A percentile compares a stretch with the other conserved stretches of the same genome.
phyloP scores from a whole-genome alignment of 192 early-diverging fungal species.

The Coemansia sp. region DNA sequence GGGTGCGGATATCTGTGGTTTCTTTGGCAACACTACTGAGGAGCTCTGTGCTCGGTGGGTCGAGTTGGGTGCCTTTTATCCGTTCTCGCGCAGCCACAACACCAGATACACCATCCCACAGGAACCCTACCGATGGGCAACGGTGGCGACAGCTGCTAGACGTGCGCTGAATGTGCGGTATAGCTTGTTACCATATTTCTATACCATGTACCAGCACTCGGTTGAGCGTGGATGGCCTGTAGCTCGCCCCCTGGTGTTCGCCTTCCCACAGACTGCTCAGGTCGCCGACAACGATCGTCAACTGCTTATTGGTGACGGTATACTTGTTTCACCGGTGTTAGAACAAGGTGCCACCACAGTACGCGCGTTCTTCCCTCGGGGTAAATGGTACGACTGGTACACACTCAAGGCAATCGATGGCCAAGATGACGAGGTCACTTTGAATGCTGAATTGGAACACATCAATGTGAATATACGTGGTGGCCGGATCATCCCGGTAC shows the following conservation, averaged over 20 bases:
- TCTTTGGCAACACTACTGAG: conserved; percentile 56
- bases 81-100: conserved; percentile 66
- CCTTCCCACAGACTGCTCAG: conserved; percentile 35
- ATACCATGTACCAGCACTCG: conserved; percentile 53
- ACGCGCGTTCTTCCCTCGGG: conserved; percentile 58
- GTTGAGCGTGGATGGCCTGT: conserved; percentile 54
- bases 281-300: conserved; percentile 54
- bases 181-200: conserved; percentile 59
- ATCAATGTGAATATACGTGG: conserved; percentile 62
- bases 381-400: conserved; percentile 63
- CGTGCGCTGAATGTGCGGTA: conserved; percentile 58
- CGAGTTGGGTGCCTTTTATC: conserved; percentile 60
- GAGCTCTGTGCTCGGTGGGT: conserved; percentile 66
- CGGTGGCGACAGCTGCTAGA: conserved; percentile 55
- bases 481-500: conserved; percentile 55
- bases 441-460: conserved; percentile 53
- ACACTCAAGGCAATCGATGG: conserved; percentile 17
- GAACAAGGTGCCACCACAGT: conserved; percentile 49
- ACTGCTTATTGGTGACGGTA: conserved; percentile 55
- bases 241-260: conserved; percentile 55
- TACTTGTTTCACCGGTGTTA: conserved; percentile 63
- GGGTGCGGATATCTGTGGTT: conserved; percentile 72
- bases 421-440: conserved; percentile 18
- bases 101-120: conserved; percentile 45
- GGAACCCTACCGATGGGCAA: conserved; percentile 59